Evolutionary conservation across 2,329 filamentous ascomycete species (phyloP).

Genomic region (Fusarium albidum): DNA sequence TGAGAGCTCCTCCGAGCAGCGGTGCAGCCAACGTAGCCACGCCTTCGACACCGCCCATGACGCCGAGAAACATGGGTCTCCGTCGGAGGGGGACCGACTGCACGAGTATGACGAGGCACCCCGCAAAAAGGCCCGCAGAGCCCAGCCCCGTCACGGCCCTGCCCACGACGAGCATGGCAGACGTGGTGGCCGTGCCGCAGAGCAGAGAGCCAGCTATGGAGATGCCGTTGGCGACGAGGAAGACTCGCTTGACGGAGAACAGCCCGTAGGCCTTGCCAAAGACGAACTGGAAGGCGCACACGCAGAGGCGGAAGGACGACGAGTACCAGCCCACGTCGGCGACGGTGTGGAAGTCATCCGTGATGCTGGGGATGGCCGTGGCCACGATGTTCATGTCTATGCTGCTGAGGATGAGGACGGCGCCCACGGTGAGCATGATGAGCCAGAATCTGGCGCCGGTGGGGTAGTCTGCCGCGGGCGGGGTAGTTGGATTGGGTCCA

Average conservation of each 20-base stretch:
- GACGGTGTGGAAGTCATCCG: conserved; percentile 37
- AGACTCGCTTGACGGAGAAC: conserved; percentile 40
- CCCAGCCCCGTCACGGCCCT: conserved; percentile 55
- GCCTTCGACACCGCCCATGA: conserved; percentile 27
- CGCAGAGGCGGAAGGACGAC: conserved; percentile 46
- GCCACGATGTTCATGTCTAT: conserved; percentile 38
- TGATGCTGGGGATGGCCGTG: conserved; percentile 39
- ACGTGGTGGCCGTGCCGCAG: conserved; percentile 51
- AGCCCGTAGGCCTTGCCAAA: conserved; percentile 26
- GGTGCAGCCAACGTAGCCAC: conserved; percentile 32
- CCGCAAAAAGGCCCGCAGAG: conserved; percentile 51
- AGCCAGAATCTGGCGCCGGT: conserved; percentile 8
- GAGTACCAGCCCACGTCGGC: conserved; percentile 38
- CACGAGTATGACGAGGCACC: conserved; percentile 33
- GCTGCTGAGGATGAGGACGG: conserved; percentile 23
- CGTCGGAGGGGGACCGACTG: background rate
- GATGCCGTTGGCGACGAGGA: conserved; percentile 47
- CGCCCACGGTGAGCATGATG: background rate
- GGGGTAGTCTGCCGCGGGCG: background rate
- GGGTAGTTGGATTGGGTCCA: background rate
- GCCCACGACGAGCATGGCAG: conserved; percentile 54
- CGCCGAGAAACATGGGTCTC: conserved; percentile 7
- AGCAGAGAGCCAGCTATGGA: conserved; percentile 57
- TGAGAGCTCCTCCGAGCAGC: conserved; percentile 40
- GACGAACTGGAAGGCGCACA: conserved; percentile 48